These are phyloP conservation scores for Pseudoturritis turrita DNA, from an alignment of 345 rosid species.

Conservation along the genomic window DNA sequence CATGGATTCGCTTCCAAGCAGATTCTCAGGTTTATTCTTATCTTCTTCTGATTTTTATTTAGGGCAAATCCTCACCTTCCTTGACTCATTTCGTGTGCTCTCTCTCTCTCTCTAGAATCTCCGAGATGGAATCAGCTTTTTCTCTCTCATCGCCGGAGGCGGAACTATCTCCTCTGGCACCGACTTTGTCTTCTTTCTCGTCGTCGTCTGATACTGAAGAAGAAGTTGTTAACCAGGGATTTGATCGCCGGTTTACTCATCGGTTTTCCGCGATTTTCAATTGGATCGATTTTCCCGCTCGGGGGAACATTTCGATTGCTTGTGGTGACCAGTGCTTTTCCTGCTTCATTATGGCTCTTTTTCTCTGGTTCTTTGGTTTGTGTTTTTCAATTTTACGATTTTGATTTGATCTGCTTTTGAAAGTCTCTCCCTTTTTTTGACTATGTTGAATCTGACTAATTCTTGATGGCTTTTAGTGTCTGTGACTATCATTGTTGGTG, in stretches of 20 bases:
- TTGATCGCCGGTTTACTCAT: neutral
- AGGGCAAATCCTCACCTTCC: neutral
- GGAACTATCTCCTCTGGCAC: no score
- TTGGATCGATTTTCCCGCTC: constrained; percentile 22
- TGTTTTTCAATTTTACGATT: constrained; percentile 6
- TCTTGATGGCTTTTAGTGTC: constrained; percentile 44
- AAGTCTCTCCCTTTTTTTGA: neutral
- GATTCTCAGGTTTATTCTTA: constrained; percentile 2
- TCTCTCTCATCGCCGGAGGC: no score
- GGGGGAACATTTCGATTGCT: neutral
- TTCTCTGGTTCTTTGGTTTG: constrained; percentile 70
- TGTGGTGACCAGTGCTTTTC: constrained; percentile 45
- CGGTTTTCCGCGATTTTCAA: neutral
- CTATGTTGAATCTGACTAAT: neutral
- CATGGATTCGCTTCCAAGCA: neutral
- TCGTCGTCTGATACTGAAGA: constrained; percentile 28
- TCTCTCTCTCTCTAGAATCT: constrained; percentile 18
- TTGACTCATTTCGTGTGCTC: neutral
- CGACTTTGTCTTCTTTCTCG: neutral
- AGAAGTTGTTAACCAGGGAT: constrained; percentile 28
- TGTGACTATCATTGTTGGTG: constrained; percentile 46
- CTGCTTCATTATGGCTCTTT: constrained; percentile 44
- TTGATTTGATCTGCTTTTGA: neutral
- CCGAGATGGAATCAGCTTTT: constrained; percentile 33
- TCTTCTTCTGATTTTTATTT: neutral